These are phyloP conservation scores for Ceratobasidium sp. DNA, from an alignment of 1,284 basidiomycete genomes.

Conservation along the genomic window DNA sequence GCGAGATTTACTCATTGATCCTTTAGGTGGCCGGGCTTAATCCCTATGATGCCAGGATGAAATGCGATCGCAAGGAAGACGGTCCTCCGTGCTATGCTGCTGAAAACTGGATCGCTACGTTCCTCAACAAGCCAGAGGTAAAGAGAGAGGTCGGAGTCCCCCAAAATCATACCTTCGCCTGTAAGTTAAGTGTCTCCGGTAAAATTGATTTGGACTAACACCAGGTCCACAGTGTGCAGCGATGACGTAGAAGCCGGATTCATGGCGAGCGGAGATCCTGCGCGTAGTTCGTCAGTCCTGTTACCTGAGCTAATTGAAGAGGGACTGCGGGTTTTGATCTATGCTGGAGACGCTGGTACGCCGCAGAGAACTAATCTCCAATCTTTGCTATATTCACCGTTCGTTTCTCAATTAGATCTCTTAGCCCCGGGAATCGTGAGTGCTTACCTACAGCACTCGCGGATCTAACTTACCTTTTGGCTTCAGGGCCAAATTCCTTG, in stretches of 20 bases:
- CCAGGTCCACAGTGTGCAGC: slow-evolving; percentile 60
- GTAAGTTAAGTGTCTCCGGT: neutral
- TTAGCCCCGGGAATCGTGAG: slow-evolving; percentile 26
- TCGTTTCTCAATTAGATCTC: neutral
- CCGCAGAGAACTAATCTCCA: slow-evolving; percentile 53
- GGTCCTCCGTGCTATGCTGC: slow-evolving; percentile 60
- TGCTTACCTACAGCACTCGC: too few relatives aligned
- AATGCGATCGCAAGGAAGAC: slow-evolving; percentile 65
- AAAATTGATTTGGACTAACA: neutral
- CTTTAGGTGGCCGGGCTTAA: slow-evolving; percentile 58
- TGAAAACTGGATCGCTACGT: slow-evolving; percentile 66
- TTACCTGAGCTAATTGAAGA: slow-evolving; percentile 64
- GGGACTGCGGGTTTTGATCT: slow-evolving; percentile 66
- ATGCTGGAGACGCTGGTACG: slow-evolving; percentile 64
- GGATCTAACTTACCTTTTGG: neutral
- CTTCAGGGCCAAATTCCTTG: slow-evolving; percentile 44
- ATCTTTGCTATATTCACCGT: neutral
- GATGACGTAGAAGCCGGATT: slow-evolving; percentile 59
- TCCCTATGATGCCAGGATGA: slow-evolving; percentile 65
- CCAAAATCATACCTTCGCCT: slow-evolving; percentile 51
- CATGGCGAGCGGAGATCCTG: slow-evolving; percentile 63
- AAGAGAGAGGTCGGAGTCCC: slow-evolving; percentile 65
- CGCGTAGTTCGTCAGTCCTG: slow-evolving; percentile 65
- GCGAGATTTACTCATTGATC: slow-evolving; percentile 61
- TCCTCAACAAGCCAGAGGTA: slow-evolving; percentile 61